Percentiles rank a stretch among this genome's conserved stretches.
phyloP scores from a whole-genome alignment of 768 basidiomycete genomes.

The Panaeolus papilionaceus region DNA sequence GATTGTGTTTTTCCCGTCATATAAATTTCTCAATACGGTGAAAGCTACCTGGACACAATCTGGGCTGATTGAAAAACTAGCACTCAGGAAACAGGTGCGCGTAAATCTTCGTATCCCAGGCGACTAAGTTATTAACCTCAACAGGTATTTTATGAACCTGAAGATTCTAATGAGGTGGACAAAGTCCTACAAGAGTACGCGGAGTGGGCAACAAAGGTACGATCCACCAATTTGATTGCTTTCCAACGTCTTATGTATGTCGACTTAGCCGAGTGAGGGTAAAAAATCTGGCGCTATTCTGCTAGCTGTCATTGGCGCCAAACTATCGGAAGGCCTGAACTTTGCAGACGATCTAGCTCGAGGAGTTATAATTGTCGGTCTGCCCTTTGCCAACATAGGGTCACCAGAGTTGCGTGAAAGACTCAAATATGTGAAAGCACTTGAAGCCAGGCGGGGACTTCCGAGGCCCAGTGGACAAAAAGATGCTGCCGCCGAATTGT shows the following conservation, averaged over 20 bases:
- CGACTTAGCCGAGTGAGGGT: slow-evolving; percentile 24
- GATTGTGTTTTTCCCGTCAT: slow-evolving; percentile 95
- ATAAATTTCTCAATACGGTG: slow-evolving; percentile 76
- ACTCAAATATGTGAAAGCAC: slow-evolving; percentile 82
- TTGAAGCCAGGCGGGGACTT: slow-evolving; percentile 52
- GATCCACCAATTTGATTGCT: not conserved
- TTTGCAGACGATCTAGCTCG: slow-evolving; percentile 85
- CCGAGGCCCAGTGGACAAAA: slow-evolving; percentile 46
- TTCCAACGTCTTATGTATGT: not conserved
- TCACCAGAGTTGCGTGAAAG: slow-evolving; percentile 91
- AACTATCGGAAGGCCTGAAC: slow-evolving; percentile 92
- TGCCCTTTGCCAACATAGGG: slow-evolving; percentile 93
- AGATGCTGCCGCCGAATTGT: slow-evolving; percentile 82
- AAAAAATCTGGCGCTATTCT: slow-evolving; percentile 74
- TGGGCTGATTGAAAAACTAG: slow-evolving; percentile 67
- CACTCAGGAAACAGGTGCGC: slow-evolving; percentile 75
- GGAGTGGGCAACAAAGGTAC: slow-evolving; percentile 44
- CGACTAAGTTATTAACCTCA: slow-evolving; percentile 11
- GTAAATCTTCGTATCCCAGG: not conserved
- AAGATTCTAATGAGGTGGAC: slow-evolving; percentile 75
- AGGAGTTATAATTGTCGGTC: slow-evolving; percentile 84
- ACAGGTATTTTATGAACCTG: slow-evolving; percentile 91
- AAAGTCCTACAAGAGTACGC: slow-evolving; percentile 76
- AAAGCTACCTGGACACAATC: slow-evolving; percentile 69
- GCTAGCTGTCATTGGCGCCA: slow-evolving; percentile 95